Base-by-base conservation (phyloP, 768 basidiomycete species). In the Panaeolus cyanescens region DNA sequence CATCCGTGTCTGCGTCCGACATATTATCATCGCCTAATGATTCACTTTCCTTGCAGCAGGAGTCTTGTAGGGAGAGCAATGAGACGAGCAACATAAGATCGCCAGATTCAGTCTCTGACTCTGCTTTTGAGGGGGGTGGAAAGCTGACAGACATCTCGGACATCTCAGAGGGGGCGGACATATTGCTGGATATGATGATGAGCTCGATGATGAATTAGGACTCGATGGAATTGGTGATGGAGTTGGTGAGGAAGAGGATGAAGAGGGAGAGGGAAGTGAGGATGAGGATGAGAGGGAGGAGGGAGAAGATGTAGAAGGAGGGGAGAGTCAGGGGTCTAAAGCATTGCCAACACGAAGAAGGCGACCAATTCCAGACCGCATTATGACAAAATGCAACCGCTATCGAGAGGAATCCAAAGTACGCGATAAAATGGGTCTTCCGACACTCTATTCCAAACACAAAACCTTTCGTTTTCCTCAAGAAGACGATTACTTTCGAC, bases 201-300 rank as follows among this genome's bases (percentile, higher is more conserved):
- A 32, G 10, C 19, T 59, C 4, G 58, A 59, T 9, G 58, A 59
- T 19, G 20, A 59, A 22, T 37, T 25, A 6, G 25, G 5, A 9
- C 50, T 22, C 3, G 59, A 54, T 32, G 59, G 59, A 7, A 54
- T 54, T 55, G 59, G 59, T n/a, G 32, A 6, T 8, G 59, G 50
- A 2, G 50, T 53, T 32, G 59, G 50, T 32, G 19, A 22, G 13
- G 34, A 19, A 22, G 59, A 34, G 5, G n/a, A 33, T 40, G 37
- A 42, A 4, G 54, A 55, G 12, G 50, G 37, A 15, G 53, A 34
- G 20, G 59, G 34, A 10, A 53, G 55, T 20, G 40, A 45, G 34
- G 32, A 20, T 22, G n/a, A 54, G 6, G 53, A 54, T n/a, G 32
- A 56, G 3, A 36, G 37, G 25, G 55, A 56, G 6, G 55, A 56